phyloP scores from a whole-genome alignment of 2,329 filamentous ascomycete species.

The Talaromyces pinophilus region DNA sequence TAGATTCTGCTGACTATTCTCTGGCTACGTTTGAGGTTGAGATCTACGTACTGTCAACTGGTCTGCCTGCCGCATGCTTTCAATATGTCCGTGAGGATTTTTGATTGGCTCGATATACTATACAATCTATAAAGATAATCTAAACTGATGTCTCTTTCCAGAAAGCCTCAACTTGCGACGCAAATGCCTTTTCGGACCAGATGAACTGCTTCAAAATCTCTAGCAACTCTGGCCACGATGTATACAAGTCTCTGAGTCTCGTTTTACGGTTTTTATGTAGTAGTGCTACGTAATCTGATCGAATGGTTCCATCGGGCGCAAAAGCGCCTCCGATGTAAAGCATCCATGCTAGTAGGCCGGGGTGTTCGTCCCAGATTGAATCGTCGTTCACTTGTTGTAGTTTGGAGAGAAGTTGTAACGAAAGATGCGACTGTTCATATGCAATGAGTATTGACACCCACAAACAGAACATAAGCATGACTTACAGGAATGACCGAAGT shows the following conservation, averaged over 20 bases:
- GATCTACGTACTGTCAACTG: too few relatives aligned
- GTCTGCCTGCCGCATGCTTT: neutral
- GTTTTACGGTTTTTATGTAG: constrained; percentile 23
- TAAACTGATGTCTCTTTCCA: constrained; percentile 31
- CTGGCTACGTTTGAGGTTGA: neutral
- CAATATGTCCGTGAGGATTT: neutral
- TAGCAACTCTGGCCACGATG: constrained; percentile 38
- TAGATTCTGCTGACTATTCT: neutral
- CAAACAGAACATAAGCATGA: constrained; percentile 25
- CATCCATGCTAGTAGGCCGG: constrained; percentile 42
- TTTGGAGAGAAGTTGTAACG: constrained; percentile 36
- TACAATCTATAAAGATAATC: neutral
- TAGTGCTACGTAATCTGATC: constrained; percentile 34
- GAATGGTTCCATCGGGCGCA: constrained; percentile 33
- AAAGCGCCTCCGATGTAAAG: constrained; percentile 45
- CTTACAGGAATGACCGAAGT: constrained; percentile 44
- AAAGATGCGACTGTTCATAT: constrained; percentile 16
- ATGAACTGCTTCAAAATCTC: constrained; percentile 39
- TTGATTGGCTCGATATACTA: neutral
- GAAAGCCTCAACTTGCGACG: constrained; percentile 33
- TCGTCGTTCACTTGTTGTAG: constrained; percentile 35
- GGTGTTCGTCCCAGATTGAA: constrained; percentile 36
- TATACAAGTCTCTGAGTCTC: constrained; percentile 27
- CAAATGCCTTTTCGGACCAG: constrained; percentile 46
- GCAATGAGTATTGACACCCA: neutral